These are phyloP conservation scores for Ogataea ganodermae DNA, from an alignment of 805 yeast genomes.

Conservation along the genomic window DNA sequence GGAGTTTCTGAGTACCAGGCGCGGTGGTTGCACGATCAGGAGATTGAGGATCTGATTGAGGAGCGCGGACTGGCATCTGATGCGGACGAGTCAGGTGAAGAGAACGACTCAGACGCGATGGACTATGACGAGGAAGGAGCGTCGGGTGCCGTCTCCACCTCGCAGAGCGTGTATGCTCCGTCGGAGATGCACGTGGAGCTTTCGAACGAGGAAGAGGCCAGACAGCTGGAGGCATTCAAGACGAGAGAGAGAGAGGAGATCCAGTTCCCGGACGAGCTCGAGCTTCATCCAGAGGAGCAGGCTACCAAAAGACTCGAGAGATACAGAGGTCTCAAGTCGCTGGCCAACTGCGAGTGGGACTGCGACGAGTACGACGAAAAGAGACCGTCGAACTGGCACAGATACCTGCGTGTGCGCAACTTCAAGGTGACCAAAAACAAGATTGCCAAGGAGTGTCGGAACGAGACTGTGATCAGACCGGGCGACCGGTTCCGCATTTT, in stretches of 20 bases:
- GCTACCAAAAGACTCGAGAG: slow-evolving; percentile 74
- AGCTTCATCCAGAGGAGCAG: slow-evolving; percentile 71
- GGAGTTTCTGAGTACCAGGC: slow-evolving; percentile 80
- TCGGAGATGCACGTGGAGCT: slow-evolving; percentile 70
- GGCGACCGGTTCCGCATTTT: slow-evolving; percentile 67
- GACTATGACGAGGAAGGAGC: slow-evolving; percentile 12
- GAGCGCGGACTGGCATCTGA: slow-evolving; percentile 46
- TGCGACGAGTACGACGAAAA: slow-evolving; percentile 76
- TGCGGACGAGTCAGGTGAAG: slow-evolving; percentile 34
- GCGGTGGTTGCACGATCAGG: slow-evolving; percentile 72
- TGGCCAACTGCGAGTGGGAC: slow-evolving; percentile 85
- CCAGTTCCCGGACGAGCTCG: slow-evolving; percentile 96
- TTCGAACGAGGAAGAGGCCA: slow-evolving; percentile 78
- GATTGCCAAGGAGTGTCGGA: slow-evolving; percentile 58
- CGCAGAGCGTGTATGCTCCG: slow-evolving; percentile 6
- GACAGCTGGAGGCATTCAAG: slow-evolving; percentile 71
- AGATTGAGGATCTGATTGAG: slow-evolving; percentile 41
- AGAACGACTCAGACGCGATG: slow-evolving; percentile 48
- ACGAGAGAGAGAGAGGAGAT: slow-evolving; percentile 75
- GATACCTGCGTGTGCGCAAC: slow-evolving; percentile 72
- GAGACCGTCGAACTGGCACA: slow-evolving; percentile 73
- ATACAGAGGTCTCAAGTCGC: slow-evolving; percentile 84
- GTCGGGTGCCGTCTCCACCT: neutral
- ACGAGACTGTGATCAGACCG: slow-evolving; percentile 49
- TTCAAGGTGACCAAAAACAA: slow-evolving; percentile 75